phyloP scores from a whole-genome alignment of 2,329 filamentous ascomycete genomes.

The Thelonectria discophora region DNA sequence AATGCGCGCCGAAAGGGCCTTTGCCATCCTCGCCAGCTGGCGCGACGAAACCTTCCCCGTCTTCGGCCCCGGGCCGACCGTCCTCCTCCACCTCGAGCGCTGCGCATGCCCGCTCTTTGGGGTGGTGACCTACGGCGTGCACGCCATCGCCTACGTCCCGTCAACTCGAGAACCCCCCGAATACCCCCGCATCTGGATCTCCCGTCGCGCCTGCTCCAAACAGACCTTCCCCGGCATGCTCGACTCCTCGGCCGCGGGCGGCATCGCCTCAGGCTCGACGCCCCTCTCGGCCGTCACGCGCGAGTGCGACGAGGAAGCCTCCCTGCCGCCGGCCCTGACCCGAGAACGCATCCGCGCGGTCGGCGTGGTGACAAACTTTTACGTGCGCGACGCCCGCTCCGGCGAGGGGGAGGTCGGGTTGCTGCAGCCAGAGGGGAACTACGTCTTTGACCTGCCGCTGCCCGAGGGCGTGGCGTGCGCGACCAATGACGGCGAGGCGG shows the following conservation, averaged over 20 bases:
- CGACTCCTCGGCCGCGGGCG: slow-evolving; percentile 1
- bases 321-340: background rate
- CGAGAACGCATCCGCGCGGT: background rate
- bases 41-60: slow-evolving; percentile 6
- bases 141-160: slow-evolving; percentile 4
- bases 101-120: slow-evolving; percentile 9
- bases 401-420: slow-evolving; percentile 3
- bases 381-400: background rate
- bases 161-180: background rate
- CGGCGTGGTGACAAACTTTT: background rate
- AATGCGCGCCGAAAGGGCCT: background rate
- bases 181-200: background rate
- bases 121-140: slow-evolving; percentile 4
- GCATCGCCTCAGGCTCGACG: background rate
- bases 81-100: slow-evolving; percentile 6
- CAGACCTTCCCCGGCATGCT: slow-evolving; percentile 12
- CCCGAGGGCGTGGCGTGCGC: background rate
- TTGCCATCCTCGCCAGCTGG: slow-evolving; percentile 1
- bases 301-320: slow-evolving; percentile 7
- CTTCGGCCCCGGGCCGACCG: background rate
- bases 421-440: slow-evolving; percentile 8
- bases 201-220: background rate
- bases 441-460: slow-evolving; percentile 2
- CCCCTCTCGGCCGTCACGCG: background rate
- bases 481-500: slow-evolving; percentile 2